phyloP scores from a whole-genome alignment of 441 rosid species.

The Brassica balearica region DNA sequence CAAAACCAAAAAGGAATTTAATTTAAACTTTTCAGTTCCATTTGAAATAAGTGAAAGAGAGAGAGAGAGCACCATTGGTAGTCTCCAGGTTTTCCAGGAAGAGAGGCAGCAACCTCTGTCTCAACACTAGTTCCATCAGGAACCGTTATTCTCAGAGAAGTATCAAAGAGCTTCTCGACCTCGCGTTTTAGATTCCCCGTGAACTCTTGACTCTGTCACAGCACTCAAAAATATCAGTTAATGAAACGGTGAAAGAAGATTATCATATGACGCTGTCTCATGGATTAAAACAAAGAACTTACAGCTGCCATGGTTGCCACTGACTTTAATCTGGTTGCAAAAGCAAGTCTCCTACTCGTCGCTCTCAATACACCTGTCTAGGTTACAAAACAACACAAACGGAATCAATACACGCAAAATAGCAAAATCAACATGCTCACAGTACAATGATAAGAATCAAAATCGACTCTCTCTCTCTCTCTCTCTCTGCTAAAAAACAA shows the following conservation, averaged over 20 bases:
- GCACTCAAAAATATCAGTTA: constrained; percentile 20
- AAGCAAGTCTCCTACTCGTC: constrained; percentile 54
- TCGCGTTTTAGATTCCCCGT: constrained; percentile 64
- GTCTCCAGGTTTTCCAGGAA: constrained; percentile 70
- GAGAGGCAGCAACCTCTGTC: constrained; percentile 71
- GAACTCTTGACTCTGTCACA: constrained; percentile 59
- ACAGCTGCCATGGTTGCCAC: constrained; percentile 73
- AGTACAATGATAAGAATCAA: background rate
- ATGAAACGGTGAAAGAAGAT: background rate
- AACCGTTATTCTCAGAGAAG: constrained; percentile 60
- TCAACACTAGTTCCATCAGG: constrained; percentile 64
- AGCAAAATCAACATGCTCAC: background rate
- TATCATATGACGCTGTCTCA: background rate
- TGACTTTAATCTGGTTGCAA: constrained; percentile 45
- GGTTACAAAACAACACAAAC: constrained; percentile 45
- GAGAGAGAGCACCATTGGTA: constrained; percentile 81
- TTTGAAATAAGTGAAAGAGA: background rate
- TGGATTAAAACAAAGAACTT: constrained; percentile 38
- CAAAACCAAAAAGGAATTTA: constrained; percentile 21
- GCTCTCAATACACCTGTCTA: constrained; percentile 75
- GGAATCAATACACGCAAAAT: constrained; percentile 34
- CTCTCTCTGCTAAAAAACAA: no score
- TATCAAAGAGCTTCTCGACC: constrained; percentile 63
- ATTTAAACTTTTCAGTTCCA: background rate
- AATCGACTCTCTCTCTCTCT: background rate